Evolutionary conservation across 306 rosid species (phyloP), one percentile per base, ranked within the genome.

Genomic region (Sechiopsis laciniata): DNA sequence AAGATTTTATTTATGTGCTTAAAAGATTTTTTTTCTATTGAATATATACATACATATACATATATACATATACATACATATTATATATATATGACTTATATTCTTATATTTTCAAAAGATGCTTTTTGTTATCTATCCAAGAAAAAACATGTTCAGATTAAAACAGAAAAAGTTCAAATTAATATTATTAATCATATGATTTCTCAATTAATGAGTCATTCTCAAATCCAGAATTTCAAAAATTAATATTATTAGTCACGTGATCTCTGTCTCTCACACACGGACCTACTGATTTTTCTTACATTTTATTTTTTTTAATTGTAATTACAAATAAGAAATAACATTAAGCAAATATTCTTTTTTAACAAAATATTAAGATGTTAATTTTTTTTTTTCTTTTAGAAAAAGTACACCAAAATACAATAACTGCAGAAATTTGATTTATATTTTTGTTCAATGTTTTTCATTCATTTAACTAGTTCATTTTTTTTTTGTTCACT

Each of bases 91-190:
- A n/a, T n/a, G n/a, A n/a, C n/a, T n/a, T n/a, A 10, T 59, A 6
- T 40, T 40, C 4, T 59, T 59, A 12, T 58, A 5, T 24, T 59
- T 22, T 24, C 6, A 4, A 62, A 62, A 62, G 69, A 62, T 62
- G n/a, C 69, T 12, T 17, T 62, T 62, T 5, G 50, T 64, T 8
- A 64, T 64, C 52, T 10, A n/a, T 40, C 71, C 71, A 37, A 64
- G 7, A 17, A 64, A 64, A 64, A 64, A 64, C 72, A 67, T 45
- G 29, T 29, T 63, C 50, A 17, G 52, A 17, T 65, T 65, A 26
- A 64, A 32, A 4, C 15, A 22, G 1, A 62, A 32, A 62, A 7
- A 15, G 13, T 13, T 62, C 5, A 32, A 64, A 40, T 65, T 42
- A 10, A 67, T 45, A 45, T 45, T 20, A 46, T 20, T 45, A 67